Base-by-base conservation (phyloP, 116 monocot genomes). In the Iris pallida region DNA sequence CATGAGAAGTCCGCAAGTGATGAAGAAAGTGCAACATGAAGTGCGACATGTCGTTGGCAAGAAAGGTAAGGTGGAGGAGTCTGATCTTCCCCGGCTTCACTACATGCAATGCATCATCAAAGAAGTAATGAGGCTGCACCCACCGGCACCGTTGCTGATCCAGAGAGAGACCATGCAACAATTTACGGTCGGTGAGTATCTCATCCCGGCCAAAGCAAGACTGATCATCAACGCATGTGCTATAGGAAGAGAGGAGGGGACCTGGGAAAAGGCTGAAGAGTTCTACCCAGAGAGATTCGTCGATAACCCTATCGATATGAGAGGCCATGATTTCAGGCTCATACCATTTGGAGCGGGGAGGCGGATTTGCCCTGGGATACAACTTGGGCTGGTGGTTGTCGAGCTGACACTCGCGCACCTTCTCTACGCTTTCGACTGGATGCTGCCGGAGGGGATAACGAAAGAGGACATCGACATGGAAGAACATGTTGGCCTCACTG, bases 261-360 rank as follows among this genome's bases (percentile, higher is more conserved):
- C 15, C 8, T 69, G 69, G 69, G 11, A 45, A 8, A 57, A 69
- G 3, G 19, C 69, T 0, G 69, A 69, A 46, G 57, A 11, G 10
- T 69, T 69, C 57, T 10, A 46, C 15, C 69, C 69, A 6, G 69
- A 69, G 69, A 69, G 69, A 17, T 69, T 69, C 12, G 69, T 45
- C 5, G 45, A 57, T 8, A 47, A 6, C 20, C 19, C 9, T 11
- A 16, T 69, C 6, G 69, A 69, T 8, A 57, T 61, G 10, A 52
- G 52, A 56, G 71, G 71, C 4, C 41, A 30, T 2, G 42, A 61
- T 6, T 71, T 60, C 51, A 61, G 61, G 71, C 61, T 20, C 53
- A 71, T 71, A 7, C 71, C 71, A n/a, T 71, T 71, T 42, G 60
- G 69, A 44, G 69, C 69, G 6, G 69, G 69, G 45, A 41, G 69